Evolutionary conservation across 2,329 filamentous ascomycete genomes (phyloP).

Genomic region (Botrytis hyacinthi): DNA sequence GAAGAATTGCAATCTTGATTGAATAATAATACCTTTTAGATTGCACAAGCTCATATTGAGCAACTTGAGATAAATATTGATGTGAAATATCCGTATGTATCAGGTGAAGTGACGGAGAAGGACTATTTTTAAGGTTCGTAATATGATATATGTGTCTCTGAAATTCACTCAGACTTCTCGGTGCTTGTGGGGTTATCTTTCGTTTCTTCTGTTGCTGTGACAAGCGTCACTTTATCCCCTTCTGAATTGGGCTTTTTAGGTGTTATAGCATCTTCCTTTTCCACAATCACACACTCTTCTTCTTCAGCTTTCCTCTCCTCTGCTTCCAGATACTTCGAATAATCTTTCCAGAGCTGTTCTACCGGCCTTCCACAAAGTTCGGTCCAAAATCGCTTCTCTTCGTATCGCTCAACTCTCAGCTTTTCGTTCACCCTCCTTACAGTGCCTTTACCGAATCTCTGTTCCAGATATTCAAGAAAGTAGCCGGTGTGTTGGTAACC

Average conservation of each 20-base stretch:
- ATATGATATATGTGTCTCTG: background rate
- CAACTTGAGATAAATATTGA: background rate
- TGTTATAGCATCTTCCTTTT: constrained; percentile 31
- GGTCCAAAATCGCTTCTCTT: constrained; percentile 65
- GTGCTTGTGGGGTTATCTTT: background rate
- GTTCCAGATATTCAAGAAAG: constrained; percentile 84
- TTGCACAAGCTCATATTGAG: background rate
- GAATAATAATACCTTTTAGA: background rate
- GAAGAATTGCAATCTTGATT: background rate
- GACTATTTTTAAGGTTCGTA: background rate
- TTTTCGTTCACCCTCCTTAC: constrained; percentile 65
- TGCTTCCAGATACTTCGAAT: constrained; percentile 47
- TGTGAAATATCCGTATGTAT: background rate
- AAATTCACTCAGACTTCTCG: background rate
- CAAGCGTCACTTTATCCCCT: background rate
- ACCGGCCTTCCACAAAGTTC: constrained; percentile 65
- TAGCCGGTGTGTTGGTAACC: constrained; percentile 91
- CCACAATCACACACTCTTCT: constrained; percentile 37
- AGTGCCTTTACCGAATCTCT: constrained; percentile 57
- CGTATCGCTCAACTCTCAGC: constrained; percentile 61
- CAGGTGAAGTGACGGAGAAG: background rate
- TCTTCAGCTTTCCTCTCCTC: constrained; percentile 31
- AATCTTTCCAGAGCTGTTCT: constrained; percentile 71
- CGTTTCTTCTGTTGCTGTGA: background rate
- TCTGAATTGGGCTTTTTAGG: background rate